Base-by-base conservation (phyloP, 2,329 filamentous ascomycete species). In the Cercospora sojina region DNA sequence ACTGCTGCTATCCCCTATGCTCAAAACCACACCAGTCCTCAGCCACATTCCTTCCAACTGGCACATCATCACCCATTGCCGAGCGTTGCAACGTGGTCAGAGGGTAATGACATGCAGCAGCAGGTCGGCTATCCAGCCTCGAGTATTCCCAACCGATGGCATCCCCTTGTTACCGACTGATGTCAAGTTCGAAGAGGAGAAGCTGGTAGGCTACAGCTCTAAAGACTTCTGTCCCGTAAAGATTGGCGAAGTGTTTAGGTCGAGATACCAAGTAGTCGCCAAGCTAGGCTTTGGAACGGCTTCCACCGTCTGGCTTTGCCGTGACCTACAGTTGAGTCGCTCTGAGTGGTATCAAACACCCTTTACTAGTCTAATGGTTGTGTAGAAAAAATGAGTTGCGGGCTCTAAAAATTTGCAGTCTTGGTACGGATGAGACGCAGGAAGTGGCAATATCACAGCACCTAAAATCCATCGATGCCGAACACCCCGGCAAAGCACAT, bases 251-350 rank as follows among this genome's bases (percentile, higher is more conserved):
- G 55, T 77, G 0, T 64, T 79, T 32, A 27, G 73, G 6, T 59
- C 51, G 2, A 74, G 69, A n/a, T 82, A 80, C 65, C 74, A 78
- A 62, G 72, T 80, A 35, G 71, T 81, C 5, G 75, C 74, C 43
- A 83, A 83, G 68, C 74, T 82, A 9, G 81, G 80, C 47, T 80
- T 78, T 64, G 80, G 80, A 8, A 72, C 70, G 2, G 71, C 67
- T 59, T 80, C 80, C 6, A 82, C 80, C 0, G 77, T 80, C 3
- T 82, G 80, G 80, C 74, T 82, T 2, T 76, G 74, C 49, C 76
- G 72, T 29, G 77, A 81, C 31, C 51, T 66, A 5, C 25, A 59
- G 23, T 51, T 51, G 20, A 51, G 47, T 49, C 20, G n/a, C n/a
- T n/a, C n/a, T n/a, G n/a, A n/a, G n/a, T n/a, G n/a, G n/a, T n/a